Base-by-base conservation (phyloP, 1,284 basidiomycete species). In the Rhodotorula sp. region DNA sequence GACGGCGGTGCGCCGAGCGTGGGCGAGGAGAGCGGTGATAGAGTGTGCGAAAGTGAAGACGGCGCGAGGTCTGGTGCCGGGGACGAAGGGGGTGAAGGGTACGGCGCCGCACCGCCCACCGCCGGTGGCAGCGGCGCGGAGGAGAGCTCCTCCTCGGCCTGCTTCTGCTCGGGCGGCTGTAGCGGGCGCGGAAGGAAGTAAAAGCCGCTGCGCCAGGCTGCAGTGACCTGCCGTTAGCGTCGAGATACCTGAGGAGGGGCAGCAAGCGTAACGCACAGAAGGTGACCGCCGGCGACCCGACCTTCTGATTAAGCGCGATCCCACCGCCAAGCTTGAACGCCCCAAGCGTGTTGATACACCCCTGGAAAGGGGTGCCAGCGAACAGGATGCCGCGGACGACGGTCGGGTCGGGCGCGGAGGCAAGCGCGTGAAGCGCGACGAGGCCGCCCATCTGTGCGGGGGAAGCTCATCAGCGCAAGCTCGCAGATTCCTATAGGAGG, bases 341-440 rank as follows among this genome's bases (percentile, higher is more conserved):
- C 2, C 80, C 78, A 12, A 82, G 73, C 51, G 81, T 79, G 71
- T 81, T 81, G n/a, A 80, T 73, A 32, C 80, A 81, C 0, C 81
- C 81, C 39, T 70, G 50, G 27, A 34, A 66, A 2, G 51, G 58
- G 2, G 50, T 59, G 5, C 78, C 79, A 6, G 79, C 80, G 29
- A 81, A 81, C 19, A 81, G 69, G 58, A 82, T 64, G 2, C 78
- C 77, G 34, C 78, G 76, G 54, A 82, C 79, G 55, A 82, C 71
- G 15, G 78, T 74, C 9, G 81, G 81, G 56, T 81, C 78, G 1
- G 27, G 39, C 0, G 77, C 77, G 17, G 60, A 70, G 1, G 79
- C 74, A 7, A 82, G 68, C 0, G 81, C 81, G 53, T 82, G 80
- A 2, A 82, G 75, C 0, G 78, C 74, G 12, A 82, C 80, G 0